Conservation (phyloP, 768 basidiomycete species). For the Fistulinella prunicolor region DNA sequence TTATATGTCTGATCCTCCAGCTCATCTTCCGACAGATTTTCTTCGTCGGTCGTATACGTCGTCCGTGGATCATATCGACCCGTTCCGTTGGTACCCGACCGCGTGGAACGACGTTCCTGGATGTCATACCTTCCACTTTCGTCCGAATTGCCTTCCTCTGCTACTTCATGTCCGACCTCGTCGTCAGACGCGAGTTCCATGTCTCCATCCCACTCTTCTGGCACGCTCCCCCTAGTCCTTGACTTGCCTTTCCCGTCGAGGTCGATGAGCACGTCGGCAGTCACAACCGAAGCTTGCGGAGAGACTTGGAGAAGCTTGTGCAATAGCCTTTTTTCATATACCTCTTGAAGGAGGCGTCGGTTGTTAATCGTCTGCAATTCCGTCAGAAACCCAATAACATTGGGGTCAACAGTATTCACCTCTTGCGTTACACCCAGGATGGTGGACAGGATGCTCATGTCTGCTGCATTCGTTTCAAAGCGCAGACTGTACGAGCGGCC, state of each 20-base stretch:
- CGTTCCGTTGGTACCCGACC: conserved; percentile 44
- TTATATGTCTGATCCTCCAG: no score
- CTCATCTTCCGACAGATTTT: conserved; percentile 32
- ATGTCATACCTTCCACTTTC: conserved; percentile 61
- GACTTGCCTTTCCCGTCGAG: conserved; percentile 8
- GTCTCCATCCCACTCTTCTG: conserved; percentile 43
- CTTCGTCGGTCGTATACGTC: conserved; percentile 51
- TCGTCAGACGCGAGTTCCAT: no score
- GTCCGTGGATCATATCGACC: conserved; percentile 36
- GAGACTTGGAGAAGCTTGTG: conserved; percentile 56
- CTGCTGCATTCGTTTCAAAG: conserved; percentile 47
- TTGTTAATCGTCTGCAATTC: conserved; percentile 65
- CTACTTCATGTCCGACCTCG: no score
- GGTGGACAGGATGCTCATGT: conserved; percentile 74
- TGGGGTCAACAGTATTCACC: conserved; percentile 41
- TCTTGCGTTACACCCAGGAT: conserved; percentile 84
- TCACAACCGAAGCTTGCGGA: conserved; percentile 15
- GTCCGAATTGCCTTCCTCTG: conserved; percentile 42
- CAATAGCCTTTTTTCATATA: conserved; percentile 57
- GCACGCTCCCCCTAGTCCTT: conserved; percentile 19
- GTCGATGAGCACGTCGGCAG: conserved; percentile 19
- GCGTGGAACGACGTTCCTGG: conserved; percentile 41
- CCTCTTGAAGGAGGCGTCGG: conserved; percentile 62
- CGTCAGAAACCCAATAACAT: conserved; percentile 2
- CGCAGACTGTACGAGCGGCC: conserved; percentile 48